Conservation (phyloP, 768 basidiomycete genomes). For the Clavulina sp. region DNA sequence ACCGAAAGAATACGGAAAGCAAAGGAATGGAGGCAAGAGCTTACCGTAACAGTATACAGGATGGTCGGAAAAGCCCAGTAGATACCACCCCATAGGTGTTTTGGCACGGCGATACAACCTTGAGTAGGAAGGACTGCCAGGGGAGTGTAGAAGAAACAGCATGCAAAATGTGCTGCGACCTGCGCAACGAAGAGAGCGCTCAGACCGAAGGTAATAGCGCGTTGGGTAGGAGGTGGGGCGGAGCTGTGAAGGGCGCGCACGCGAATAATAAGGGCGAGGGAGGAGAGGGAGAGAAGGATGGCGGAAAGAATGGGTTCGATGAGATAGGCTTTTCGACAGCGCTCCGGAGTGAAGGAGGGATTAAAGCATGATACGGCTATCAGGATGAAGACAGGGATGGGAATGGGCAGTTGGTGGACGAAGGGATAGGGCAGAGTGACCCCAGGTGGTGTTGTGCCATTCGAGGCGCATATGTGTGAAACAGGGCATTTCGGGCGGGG, state of each 20-base stretch:
- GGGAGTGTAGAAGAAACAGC: constrained; percentile 60
- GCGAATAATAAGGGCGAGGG: constrained; percentile 59
- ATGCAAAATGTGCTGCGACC: constrained; percentile 51
- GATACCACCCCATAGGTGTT: constrained; percentile 63
- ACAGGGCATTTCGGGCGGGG: too few relatives aligned
- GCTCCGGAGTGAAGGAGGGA: constrained; percentile 18
- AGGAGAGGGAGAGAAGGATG: constrained; percentile 54
- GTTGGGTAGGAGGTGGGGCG: not conserved
- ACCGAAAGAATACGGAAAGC: too few relatives aligned
- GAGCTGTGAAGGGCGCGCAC: constrained; percentile 31
- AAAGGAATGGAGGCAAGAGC: too few relatives aligned
- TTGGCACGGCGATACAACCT: constrained; percentile 75
- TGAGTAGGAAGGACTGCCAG: constrained; percentile 58
- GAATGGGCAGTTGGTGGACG: constrained; percentile 19
- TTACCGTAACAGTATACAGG: constrained; percentile 54
- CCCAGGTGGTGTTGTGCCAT: too few relatives aligned
- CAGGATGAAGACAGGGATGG: not conserved
- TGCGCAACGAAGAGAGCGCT: constrained; percentile 45
- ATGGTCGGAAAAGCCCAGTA: constrained; percentile 71
- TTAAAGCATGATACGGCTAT: not conserved
- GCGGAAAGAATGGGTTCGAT: constrained; percentile 81
- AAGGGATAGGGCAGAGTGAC: too few relatives aligned
- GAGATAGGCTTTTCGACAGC: constrained; percentile 55
- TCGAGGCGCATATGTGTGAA: too few relatives aligned
- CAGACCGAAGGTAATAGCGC: constrained; percentile 33